Evolutionary conservation across 306 rosid species (phyloP).

Genomic region (Luffa acutangula): DNA sequence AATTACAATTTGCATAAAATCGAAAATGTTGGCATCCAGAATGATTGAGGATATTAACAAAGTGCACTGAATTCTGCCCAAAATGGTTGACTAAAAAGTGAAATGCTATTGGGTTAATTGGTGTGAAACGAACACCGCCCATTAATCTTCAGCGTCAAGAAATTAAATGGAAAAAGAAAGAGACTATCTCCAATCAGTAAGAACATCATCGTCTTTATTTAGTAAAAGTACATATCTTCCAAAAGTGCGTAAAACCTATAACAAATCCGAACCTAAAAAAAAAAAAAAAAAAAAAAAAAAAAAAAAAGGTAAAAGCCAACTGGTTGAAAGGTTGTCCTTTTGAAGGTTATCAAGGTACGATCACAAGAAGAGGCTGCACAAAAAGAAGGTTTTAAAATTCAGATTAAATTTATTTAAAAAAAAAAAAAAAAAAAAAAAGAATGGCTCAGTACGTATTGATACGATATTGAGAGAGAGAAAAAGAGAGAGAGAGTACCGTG

Average conservation of each 20-base stretch:
- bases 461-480: not conserved
- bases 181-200: not conserved
- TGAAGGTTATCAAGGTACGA: constrained; percentile 5
- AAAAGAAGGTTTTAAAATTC: not conserved
- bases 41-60: too few species aligned
- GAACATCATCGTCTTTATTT: not conserved
- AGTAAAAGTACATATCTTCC: not conserved
- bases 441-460: not conserved
- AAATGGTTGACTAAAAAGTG: not conserved
- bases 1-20: too few species aligned
- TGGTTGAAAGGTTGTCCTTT: not conserved
- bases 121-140: too few species aligned
- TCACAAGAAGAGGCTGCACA: constrained; percentile 19
- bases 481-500: constrained; percentile 32
- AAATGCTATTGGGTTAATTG: too few species aligned
- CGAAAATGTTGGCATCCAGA: too few species aligned
- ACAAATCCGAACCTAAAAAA: not conserved
- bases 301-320: not conserved
- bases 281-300: not conserved
- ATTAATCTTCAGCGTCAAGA: too few species aligned
- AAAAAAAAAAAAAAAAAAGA: too few species aligned
- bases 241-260: not conserved
- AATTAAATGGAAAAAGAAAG: not conserved
- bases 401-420: not conserved
- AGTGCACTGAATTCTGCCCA: not conserved